Percentiles rank a stretch among this genome's conserved stretches.
Evolutionary conservation across 2,329 filamentous ascomycete genomes (phyloP).

Genomic region (Triangularia setosa): DNA sequence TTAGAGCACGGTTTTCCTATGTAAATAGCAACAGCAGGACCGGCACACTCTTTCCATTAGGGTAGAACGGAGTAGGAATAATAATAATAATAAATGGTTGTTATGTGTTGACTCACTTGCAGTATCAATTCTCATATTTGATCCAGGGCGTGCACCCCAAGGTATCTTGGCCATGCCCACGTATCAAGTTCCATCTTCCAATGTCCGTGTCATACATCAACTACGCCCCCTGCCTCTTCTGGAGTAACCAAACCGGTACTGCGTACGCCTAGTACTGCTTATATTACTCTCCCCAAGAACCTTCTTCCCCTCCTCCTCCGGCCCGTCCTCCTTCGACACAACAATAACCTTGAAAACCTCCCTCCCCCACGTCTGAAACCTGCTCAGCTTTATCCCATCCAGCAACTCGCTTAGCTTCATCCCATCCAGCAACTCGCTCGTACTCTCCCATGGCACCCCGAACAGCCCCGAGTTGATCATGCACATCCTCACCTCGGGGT

Average conservation of each 20-base stretch:
- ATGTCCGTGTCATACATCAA: too few relatives aligned
- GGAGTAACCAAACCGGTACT: background rate
- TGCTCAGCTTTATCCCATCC: slow-evolving; percentile 13
- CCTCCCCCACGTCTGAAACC: background rate
- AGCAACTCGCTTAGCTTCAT: slow-evolving; percentile 15
- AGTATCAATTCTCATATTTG: too few relatives aligned
- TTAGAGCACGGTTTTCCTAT: too few relatives aligned
- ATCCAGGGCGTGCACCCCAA: too few relatives aligned
- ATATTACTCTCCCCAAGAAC: background rate
- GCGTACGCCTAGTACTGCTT: background rate
- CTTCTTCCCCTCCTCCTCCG: background rate
- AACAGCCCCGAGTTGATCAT: slow-evolving; percentile 23
- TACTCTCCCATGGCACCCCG: slow-evolving; percentile 21
- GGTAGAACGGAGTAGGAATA: too few relatives aligned
- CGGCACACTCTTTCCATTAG: too few relatives aligned
- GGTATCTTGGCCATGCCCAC: too few relatives aligned
- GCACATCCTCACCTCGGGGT: slow-evolving; percentile 23
- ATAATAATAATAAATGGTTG: too few relatives aligned
- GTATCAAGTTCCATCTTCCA: too few relatives aligned
- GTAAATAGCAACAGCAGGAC: too few relatives aligned
- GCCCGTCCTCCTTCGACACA: background rate
- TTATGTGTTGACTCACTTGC: too few relatives aligned
- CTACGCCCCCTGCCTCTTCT: background rate
- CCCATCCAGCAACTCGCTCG: slow-evolving; percentile 12
- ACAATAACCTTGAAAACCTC: background rate